Conservation (phyloP, 2,329 filamentous ascomycete genomes). For the Botrytis byssoidea region DNA sequence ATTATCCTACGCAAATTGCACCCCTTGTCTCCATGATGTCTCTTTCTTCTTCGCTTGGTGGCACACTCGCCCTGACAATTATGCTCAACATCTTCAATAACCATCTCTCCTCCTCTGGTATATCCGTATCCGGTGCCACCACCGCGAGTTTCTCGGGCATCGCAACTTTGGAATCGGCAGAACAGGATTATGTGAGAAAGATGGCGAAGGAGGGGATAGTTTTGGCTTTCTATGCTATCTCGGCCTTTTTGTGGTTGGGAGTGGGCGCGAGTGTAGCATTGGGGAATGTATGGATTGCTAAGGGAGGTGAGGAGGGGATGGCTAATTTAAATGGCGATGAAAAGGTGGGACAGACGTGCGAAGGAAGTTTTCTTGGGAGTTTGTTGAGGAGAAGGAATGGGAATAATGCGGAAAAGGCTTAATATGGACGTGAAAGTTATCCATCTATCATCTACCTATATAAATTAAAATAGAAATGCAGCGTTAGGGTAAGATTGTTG, state of each 20-base stretch:
- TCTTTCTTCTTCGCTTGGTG: slow-evolving; percentile 61
- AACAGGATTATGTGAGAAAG: slow-evolving; percentile 47
- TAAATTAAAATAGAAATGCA: neutral
- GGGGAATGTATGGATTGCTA: slow-evolving; percentile 47
- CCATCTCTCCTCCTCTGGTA: slow-evolving; percentile 33
- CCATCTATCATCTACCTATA: neutral
- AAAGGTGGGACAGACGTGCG: slow-evolving; percentile 20
- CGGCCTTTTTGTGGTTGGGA: slow-evolving; percentile 55
- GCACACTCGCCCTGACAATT: slow-evolving; percentile 62
- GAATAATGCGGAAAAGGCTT: neutral
- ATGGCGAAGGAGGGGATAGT: slow-evolving; percentile 57
- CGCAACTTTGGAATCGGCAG: neutral
- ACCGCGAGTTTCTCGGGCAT: neutral
- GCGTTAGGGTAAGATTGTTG: neutral
- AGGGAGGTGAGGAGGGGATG: slow-evolving; percentile 26
- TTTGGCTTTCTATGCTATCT: slow-evolving; percentile 62
- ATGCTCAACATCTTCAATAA: slow-evolving; percentile 72
- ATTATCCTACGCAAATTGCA: slow-evolving; percentile 58
- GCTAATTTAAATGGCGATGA: slow-evolving; percentile 20
- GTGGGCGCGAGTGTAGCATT: slow-evolving; percentile 46
- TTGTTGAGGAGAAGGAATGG: slow-evolving; percentile 14
- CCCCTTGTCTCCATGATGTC: slow-evolving; percentile 59
- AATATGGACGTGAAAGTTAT: neutral
- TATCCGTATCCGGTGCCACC: slow-evolving; percentile 25
- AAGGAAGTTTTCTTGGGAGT: slow-evolving; percentile 27